phyloP scores from a whole-genome alignment of 257 asterid species.

The Nicotiana obtusifolia region DNA sequence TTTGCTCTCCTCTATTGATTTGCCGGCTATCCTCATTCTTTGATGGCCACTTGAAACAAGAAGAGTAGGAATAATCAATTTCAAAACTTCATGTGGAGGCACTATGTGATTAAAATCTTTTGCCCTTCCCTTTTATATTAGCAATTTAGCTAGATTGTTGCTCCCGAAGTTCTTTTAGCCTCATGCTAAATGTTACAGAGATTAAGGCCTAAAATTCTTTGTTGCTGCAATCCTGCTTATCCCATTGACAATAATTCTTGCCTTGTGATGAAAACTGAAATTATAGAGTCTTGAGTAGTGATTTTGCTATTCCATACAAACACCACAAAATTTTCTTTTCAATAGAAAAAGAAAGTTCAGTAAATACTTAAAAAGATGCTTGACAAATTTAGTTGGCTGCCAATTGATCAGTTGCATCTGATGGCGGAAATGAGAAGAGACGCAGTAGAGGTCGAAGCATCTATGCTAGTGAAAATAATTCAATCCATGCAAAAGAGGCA shows the following conservation, averaged over 20 bases:
- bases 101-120: background rate
- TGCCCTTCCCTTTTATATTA: background rate
- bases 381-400: background rate
- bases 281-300: too few species aligned
- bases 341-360: background rate
- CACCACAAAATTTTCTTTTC: too few species aligned
- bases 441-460: constrained; percentile 36
- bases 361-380: background rate
- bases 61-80: background rate
- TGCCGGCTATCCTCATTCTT: background rate
- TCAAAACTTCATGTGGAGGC: background rate
- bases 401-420: constrained; percentile 26
- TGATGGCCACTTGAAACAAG: background rate
- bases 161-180: background rate
- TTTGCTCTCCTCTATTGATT: background rate
- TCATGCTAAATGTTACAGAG: background rate
- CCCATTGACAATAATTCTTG: background rate
- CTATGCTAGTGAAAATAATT: constrained; percentile 49
- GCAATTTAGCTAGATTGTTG: background rate
- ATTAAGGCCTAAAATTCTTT: too few species aligned
- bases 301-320: too few species aligned
- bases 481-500: constrained; percentile 37
- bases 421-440: constrained; percentile 40
- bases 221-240: background rate
- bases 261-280: background rate